phyloP scores from a whole-genome alignment of 164 flowering plant species.

The Cinnamomum micranthum region DNA sequence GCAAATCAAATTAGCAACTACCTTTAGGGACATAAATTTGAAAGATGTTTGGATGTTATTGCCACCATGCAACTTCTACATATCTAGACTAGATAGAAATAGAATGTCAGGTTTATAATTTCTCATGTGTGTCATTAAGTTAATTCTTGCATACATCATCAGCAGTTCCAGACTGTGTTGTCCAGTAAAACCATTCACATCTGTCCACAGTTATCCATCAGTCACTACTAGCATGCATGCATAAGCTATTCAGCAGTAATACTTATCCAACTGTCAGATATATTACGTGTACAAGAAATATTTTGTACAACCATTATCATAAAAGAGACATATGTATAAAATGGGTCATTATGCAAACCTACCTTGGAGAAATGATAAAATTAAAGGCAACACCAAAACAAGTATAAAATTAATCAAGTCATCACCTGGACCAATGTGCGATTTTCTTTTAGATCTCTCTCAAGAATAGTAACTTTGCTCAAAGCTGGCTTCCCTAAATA shows the following conservation, averaged over 20 bases:
- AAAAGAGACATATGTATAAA: too few relatives aligned
- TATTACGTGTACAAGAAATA: not conserved
- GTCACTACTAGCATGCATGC: too few relatives aligned
- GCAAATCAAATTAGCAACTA: not conserved
- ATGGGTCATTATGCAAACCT: not conserved
- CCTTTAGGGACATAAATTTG: not conserved
- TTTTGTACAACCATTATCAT: not conserved
- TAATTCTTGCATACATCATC: too few relatives aligned
- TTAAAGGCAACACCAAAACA: not conserved
- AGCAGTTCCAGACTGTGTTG: too few relatives aligned
- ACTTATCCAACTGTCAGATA: not conserved
- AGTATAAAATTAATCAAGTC: not conserved
- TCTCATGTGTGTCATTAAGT: too few relatives aligned
- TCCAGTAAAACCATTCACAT: too few relatives aligned
- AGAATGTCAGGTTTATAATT: too few relatives aligned
- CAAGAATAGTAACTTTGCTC: conserved; percentile 68
- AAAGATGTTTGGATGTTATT: not conserved
- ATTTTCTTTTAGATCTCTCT: conserved; percentile 46
- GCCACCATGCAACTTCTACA: not conserved
- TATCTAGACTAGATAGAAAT: too few relatives aligned
- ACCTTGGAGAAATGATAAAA: not conserved
- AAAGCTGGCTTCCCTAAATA: conserved; percentile 67
- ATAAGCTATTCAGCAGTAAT: not conserved
- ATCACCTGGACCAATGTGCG: conserved; percentile 63
- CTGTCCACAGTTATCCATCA: too few relatives aligned